phyloP scores from a whole-genome alignment of 75 land plant species.

The Pinus tabuliformis region DNA sequence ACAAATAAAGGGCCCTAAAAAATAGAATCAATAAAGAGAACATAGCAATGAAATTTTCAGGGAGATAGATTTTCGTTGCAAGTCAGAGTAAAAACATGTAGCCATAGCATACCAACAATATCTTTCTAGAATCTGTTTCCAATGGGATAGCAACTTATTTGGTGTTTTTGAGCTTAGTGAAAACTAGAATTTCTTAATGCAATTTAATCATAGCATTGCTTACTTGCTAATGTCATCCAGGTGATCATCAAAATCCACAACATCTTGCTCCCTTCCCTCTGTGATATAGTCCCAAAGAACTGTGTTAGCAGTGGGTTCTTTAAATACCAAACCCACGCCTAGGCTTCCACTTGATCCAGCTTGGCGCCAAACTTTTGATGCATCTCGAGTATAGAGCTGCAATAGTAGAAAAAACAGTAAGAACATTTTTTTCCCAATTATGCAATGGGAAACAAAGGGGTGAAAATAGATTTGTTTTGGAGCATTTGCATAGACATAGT shows the following conservation, averaged over 20 bases:
- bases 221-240: conserved; percentile 93
- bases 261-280: conserved; percentile 56
- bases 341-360: conserved; percentile 41
- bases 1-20: not conserved
- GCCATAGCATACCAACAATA: not conserved
- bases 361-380: conserved; percentile 73
- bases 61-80: not conserved
- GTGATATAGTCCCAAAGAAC: conserved; percentile 72
- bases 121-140: conserved; percentile 1
- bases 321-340: conserved; percentile 25
- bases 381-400: conserved; percentile 80
- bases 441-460: not conserved
- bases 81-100: not conserved
- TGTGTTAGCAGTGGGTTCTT: conserved; percentile 72
- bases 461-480: too few relatives aligned
- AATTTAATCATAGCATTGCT: conserved; percentile 4
- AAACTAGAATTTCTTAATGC: not conserved
- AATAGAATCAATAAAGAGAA: not conserved
- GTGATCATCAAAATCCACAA: conserved; percentile 96
- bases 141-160: not conserved
- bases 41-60: not conserved
- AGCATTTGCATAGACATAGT: not conserved
- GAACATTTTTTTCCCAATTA: not conserved
- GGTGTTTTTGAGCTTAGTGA: not conserved
- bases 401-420: not conserved